Conservation (phyloP, 1,284 basidiomycete species). For the Austropuccinia psidii region DNA sequence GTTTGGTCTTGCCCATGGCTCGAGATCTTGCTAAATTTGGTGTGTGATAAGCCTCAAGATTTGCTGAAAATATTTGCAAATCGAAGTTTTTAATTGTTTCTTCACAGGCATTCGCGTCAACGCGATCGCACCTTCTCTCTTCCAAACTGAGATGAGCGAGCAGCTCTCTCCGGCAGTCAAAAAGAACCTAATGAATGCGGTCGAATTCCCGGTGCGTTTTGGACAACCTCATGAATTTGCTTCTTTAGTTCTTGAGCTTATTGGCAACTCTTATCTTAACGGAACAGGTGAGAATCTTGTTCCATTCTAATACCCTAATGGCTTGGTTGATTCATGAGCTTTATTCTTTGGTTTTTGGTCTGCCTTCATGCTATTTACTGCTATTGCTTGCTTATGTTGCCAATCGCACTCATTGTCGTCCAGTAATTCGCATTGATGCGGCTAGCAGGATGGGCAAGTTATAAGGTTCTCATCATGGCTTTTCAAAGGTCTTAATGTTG, state of each 20-base stretch:
- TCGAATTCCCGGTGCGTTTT: conserved; percentile 32
- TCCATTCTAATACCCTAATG: neutral
- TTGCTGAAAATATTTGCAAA: conserved; percentile 39
- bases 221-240: conserved; percentile 33
- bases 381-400: neutral
- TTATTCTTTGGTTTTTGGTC: neutral
- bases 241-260: conserved; percentile 22
- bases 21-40: conserved; percentile 48
- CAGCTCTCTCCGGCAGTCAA: conserved; percentile 40
- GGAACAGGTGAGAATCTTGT: conserved; percentile 41
- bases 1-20: conserved; percentile 47
- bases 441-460: conserved; percentile 46
- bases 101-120: conserved; percentile 41
- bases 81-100: neutral
- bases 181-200: conserved; percentile 30
- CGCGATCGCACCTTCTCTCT: conserved; percentile 45
- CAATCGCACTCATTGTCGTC: conserved; percentile 39
- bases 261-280: conserved; percentile 41
- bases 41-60: conserved; percentile 31
- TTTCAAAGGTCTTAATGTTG: too few species aligned
- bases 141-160: conserved; percentile 47
- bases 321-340: neutral
- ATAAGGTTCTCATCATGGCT: too few species aligned
- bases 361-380: neutral
- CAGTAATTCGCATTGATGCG: conserved; percentile 44